Percentiles rank a stretch among this genome's conserved stretches.
These are phyloP conservation scores for Luffa aegyptiaca DNA, from an alignment of 306 rosid genomes.

Conservation along the genomic window DNA sequence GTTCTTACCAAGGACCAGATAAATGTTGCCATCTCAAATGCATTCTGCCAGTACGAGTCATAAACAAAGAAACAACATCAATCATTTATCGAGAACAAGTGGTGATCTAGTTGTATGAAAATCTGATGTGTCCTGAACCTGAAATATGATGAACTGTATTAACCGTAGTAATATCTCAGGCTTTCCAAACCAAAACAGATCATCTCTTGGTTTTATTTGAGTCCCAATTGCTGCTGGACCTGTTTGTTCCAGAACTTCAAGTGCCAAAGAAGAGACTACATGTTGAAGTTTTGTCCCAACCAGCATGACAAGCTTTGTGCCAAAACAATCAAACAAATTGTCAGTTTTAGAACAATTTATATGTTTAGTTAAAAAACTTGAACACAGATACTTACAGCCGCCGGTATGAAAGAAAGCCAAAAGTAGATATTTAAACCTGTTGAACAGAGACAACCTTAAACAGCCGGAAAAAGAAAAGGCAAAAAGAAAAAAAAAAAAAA, in stretches of 20 bases:
- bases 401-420: constrained; percentile 97
- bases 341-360: background rate
- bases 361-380: background rate
- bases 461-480: background rate
- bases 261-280: constrained; percentile 86
- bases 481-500: no score
- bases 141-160: constrained; percentile 94
- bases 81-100: constrained; percentile 1
- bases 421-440: constrained; percentile 84
- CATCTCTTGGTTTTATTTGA: constrained; percentile 84
- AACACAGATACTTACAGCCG: constrained; percentile 48
- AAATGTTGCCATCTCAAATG: constrained; percentile 93
- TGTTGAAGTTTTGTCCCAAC: constrained; percentile 97
- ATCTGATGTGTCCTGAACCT: constrained; percentile 31
- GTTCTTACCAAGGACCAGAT: constrained; percentile 85
- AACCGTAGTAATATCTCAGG: constrained; percentile 63
- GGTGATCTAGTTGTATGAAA: background rate
- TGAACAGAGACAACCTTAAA: constrained; percentile 15
- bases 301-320: constrained; percentile 76
- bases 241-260: constrained; percentile 50
- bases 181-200: constrained; percentile 81
- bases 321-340: constrained; percentile 14
- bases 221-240: constrained; percentile 47
- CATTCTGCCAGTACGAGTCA: constrained; percentile 48
- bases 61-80: constrained; percentile 14